Evolutionary conservation across 306 rosid genomes (phyloP), one percentile per base, ranked within the genome.

Genomic region (Hippophae gyantsensis): DNA sequence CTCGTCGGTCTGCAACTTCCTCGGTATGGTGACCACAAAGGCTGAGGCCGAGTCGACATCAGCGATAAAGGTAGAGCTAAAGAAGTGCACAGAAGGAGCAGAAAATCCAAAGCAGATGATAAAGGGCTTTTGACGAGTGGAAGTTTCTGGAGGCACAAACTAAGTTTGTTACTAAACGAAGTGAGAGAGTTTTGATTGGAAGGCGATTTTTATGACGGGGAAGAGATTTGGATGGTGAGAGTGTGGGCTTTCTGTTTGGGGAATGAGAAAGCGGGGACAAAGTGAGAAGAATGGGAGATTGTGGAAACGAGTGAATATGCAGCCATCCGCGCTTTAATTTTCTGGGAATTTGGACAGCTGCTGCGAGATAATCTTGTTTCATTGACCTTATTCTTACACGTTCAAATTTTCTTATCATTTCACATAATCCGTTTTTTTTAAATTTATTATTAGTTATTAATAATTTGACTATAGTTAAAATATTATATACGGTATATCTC

Each of bases 1-100:
- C 75, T 93, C 97, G 70, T 93, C 97, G 55, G 90, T 54, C 70
- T 93, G 94, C 25, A 93, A 52, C 72, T 84, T 93, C 69, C 89
- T 73, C 7, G 85, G 85, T 2, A 89, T 11, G 53, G 84, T 78
- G 64, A 82, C 82, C 7, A 93, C 89, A 60, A 93, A 88, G 42
- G 99, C 95, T 6, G 88, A 68, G 42, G 99, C 94, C 10, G 90
- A 44, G 51, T 86, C 86, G 10, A 73, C 80, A 67, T 81, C 84
- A 18, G 82, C 56, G 90, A 70, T 12, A 79, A 52, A 6, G 99
- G 79, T 13, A 93, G 73, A 26, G 86, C 95, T 7, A 78, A 45
- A 1, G 99, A 93, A 13, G 97, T 72, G 69, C 84, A 84, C 40
- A 88, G 64, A 59, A 88, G 8, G 26, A 93, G 68, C 7, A 84